Evolutionary conservation across 2,329 filamentous ascomycete species (phyloP).

Genomic region (Hymenoscyphus salicellus): DNA sequence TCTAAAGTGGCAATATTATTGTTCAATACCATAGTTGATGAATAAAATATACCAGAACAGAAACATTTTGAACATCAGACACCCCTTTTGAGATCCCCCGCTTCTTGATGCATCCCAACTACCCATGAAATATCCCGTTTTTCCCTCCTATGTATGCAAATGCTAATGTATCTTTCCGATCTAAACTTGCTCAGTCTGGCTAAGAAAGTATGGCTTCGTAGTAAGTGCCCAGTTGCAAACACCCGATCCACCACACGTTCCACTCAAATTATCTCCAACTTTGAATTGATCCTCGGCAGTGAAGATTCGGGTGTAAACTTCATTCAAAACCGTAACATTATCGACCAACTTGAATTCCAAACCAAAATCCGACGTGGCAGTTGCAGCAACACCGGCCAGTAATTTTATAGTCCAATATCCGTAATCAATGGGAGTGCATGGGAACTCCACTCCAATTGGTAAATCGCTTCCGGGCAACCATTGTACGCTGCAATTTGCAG

Average conservation of each 20-base stretch:
- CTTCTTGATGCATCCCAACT: background rate
- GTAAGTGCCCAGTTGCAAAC: background rate
- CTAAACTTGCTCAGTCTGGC: background rate
- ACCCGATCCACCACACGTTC: background rate
- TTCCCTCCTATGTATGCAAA: background rate
- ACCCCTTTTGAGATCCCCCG: background rate
- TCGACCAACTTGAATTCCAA: background rate
- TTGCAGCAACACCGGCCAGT: background rate
- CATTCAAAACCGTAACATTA: background rate
- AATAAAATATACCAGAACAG: no score
- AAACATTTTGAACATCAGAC: background rate
- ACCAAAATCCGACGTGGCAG: background rate
- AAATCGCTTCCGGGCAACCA: background rate
- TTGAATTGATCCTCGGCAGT: background rate
- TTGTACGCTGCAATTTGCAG: background rate
- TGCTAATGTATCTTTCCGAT: background rate
- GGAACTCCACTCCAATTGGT: background rate
- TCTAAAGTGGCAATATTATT: no score
- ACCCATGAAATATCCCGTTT: background rate
- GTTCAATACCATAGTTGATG: no score
- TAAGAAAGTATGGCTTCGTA: background rate
- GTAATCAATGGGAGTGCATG: background rate
- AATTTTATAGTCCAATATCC: background rate
- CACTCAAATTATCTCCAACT: background rate
- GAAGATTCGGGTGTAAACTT: background rate